Evolutionary conservation across 208 protist genomes (phyloP), one percentile per base, ranked within the genome.

Genomic region (Leishmania aethiopica): DNA sequence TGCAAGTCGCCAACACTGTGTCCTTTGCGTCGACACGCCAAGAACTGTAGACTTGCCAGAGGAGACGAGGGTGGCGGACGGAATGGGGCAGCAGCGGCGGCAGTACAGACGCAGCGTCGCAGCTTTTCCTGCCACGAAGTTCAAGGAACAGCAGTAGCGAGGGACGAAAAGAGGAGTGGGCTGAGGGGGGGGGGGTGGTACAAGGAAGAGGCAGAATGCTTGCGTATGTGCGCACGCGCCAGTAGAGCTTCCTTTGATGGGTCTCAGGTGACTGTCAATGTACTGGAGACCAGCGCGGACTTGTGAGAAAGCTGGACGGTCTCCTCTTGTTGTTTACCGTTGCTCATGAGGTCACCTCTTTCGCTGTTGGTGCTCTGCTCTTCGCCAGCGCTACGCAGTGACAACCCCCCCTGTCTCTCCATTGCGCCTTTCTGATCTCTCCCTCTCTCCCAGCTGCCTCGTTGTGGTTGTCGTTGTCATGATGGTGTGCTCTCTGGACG

Each of bases 1-100:
- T 86, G 73, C 82, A 79, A 55, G 64, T 80, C 35, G 32, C 78
- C n/a, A 86, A 80, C 55, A 83, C 78, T 1, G 83, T 86, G 1
- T 77, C 83, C 40, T 83, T 83, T 40, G 72, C 78, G 4, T 83
- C 83, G 22, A 74, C 78, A 1, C 83, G 83, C 62, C 78, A 77
- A 35, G 45, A 45, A 19, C 35, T 64, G 32, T 86, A 66, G 47
- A 69, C 55, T 49, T 49, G 8, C 72, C 51, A 35, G 32, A n/a
- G 40, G 22, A 73, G 69, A 11, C 32, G 4, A 51, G 8, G 28
- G 42, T n/a, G 19, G 10, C 13, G 7, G 6, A n/a, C 3, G 51
- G 73, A 64, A 42, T 10, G 32, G 73, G 73, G 35, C 49, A 62
- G 47, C 51, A 62, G 53, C n/a, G n/a, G 51, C 35, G 35, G 3